These are phyloP conservation scores for Mariannaea elegans DNA, from an alignment of 2,329 filamentous ascomycete genomes.

Conservation along the genomic window DNA sequence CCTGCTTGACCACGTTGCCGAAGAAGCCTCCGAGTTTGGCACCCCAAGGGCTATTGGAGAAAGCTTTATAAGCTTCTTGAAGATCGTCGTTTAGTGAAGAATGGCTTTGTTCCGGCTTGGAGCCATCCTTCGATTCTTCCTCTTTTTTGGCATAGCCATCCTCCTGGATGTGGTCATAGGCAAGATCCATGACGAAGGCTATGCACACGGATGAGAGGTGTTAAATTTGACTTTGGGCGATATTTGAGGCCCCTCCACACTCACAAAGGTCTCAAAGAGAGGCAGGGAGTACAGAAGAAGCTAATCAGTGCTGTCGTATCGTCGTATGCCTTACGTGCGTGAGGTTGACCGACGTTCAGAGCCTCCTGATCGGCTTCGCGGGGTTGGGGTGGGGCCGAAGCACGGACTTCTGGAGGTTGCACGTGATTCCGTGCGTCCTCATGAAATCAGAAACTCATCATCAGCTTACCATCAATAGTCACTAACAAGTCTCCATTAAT, in stretches of 20 bases:
- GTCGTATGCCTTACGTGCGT: conserved; percentile 26
- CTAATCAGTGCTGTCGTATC: conserved; percentile 26
- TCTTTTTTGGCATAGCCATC: conserved; percentile 72
- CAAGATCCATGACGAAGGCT: conserved; percentile 79
- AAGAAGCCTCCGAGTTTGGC: conserved; percentile 87
- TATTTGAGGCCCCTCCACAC: conserved; percentile 1
- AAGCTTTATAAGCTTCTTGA: conserved; percentile 93
- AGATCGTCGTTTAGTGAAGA: conserved; percentile 83
- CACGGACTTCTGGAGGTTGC: conserved; percentile 28
- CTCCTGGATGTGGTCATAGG: conserved; percentile 96
- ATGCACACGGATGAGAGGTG: not conserved
- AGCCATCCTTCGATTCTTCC: conserved; percentile 51
- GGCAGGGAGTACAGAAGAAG: conserved; percentile 14
- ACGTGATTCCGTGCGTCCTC: conserved; percentile 25
- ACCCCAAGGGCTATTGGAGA: conserved; percentile 92
- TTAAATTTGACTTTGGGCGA: not conserved
- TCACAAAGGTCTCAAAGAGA: not conserved
- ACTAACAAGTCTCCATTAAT: too few relatives aligned
- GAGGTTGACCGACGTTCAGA: conserved; percentile 20
- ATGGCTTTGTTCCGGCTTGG: conserved; percentile 52
- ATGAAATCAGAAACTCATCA: too few relatives aligned
- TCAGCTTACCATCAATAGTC: too few relatives aligned
- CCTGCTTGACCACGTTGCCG: conserved; percentile 92
- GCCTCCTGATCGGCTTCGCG: conserved; percentile 36
- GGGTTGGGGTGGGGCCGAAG: conserved; percentile 28